These are phyloP conservation scores for Micractinium sp. DNA, from an alignment of 139 green algal species.

Conservation along the genomic window DNA sequence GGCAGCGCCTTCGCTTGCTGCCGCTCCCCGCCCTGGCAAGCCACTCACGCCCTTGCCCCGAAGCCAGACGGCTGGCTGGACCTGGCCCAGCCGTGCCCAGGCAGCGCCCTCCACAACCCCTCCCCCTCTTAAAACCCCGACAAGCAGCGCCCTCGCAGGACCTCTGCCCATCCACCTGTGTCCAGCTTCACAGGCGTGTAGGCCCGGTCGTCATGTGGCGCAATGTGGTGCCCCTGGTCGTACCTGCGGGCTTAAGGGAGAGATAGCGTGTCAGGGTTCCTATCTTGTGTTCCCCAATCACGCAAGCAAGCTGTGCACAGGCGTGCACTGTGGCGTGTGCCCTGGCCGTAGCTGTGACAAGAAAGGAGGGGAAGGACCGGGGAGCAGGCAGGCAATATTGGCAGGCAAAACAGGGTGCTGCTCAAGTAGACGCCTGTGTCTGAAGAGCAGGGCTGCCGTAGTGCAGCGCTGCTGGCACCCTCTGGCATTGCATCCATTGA, in stretches of 20 bases:
- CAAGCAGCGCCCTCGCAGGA: not conserved
- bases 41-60: too few relatives aligned
- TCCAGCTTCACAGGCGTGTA: slow-evolving; percentile 49
- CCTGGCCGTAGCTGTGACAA: too few relatives aligned
- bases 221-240: slow-evolving; percentile 40
- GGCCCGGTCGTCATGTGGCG: slow-evolving; percentile 47
- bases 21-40: too few relatives aligned
- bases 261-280: too few relatives aligned
- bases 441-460: not conserved
- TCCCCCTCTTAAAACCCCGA: too few relatives aligned
- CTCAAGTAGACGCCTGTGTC: not conserved
- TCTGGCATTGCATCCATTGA: not conserved
- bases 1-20: too few relatives aligned
- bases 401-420: not conserved
- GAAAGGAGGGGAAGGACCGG: too few relatives aligned
- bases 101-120: not conserved
- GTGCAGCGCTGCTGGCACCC: not conserved
- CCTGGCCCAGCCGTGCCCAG: not conserved
- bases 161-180: slow-evolving; percentile 3
- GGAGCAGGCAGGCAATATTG: not conserved
- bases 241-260: slow-evolving; percentile 21
- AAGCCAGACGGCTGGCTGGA: too few relatives aligned
- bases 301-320: too few relatives aligned
- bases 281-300: too few relatives aligned
- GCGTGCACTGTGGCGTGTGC: too few relatives aligned